Evolutionary conservation across 495 filamentous ascomycete genomes (phyloP), one percentile per base, ranked within the genome.

Genomic region (Pseudevernia furfuracea): DNA sequence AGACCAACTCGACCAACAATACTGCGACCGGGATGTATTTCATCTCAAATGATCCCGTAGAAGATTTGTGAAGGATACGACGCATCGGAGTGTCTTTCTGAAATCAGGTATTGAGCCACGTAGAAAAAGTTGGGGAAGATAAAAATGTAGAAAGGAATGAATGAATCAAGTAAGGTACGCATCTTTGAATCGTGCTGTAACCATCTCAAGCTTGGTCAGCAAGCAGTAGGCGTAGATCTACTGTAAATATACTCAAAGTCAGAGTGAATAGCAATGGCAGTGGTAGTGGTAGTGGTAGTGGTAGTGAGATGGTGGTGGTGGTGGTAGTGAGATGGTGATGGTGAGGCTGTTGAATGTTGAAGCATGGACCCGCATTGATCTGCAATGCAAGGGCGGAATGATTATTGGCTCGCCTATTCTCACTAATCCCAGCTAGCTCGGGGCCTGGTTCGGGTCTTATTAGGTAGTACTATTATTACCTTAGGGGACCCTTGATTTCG

Each of bases 1-100:
- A 74, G 66, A 82, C 76, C 30, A 84, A 84, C 66, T 43, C 79
- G 30, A 83, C 81, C 28, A 70, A 78, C 61, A 73, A 81, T 61
- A 84, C 81, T 1, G 73, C 69, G 38, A 80, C 70, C 15, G 72
- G 73, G 7, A n/a, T 48, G 23, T 67, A 65, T 38, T 72, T 65
- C 39, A 64, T 70, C 58, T 66, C 66, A 14, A 56, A 66, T 1
- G 66, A 67, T 36, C 23, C 65, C 41, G 58, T 52, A 30, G 66
- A 69, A 39, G 69, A 66, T 52, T 61, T 66, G 23, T 65, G 37
- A 63, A 21, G 52, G 56, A 59, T 39, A 5, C 11, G 19, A 15
- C 25, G 49, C 28, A 25, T 30, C 14, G 49, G 1, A 32, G 32
- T 3, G 49, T 53, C 25, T 32, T 30, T 14, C 46, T 6, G 0